These are phyloP conservation scores for Lyophyllum atratum DNA, from an alignment of 768 basidiomycete species.

Conservation along the genomic window DNA sequence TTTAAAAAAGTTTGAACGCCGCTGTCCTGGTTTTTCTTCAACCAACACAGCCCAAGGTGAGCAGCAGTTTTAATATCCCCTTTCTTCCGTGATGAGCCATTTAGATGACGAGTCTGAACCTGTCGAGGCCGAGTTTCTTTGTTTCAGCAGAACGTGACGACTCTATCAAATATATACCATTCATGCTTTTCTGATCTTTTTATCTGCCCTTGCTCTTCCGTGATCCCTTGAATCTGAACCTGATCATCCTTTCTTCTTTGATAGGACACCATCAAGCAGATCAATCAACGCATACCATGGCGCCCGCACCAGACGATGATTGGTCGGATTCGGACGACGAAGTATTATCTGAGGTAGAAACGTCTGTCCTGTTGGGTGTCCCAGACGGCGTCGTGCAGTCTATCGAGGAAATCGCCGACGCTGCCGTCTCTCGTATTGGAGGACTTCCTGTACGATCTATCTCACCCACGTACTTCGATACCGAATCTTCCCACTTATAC, in stretches of 20 bases:
- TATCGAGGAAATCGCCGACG: slow-evolving; percentile 64
- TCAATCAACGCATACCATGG: slow-evolving; percentile 32
- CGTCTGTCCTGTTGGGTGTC: slow-evolving; percentile 75
- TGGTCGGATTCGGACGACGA: slow-evolving; percentile 87
- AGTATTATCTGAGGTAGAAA: slow-evolving; percentile 55
- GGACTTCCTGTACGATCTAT: slow-evolving; percentile 84
- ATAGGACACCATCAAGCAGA: slow-evolving; percentile 15
- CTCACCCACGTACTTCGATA: slow-evolving; percentile 49
- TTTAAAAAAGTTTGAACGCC: slow-evolving; percentile 18
- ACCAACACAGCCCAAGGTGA: slow-evolving; percentile 22
- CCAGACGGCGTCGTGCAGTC: slow-evolving; percentile 73
- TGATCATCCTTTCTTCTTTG: slow-evolving; percentile 16
- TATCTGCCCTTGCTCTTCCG: slow-evolving; percentile 19
- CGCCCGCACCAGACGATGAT: slow-evolving; percentile 50
- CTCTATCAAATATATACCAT: slow-evolving; percentile 69
- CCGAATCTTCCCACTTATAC: slow-evolving; percentile 48
- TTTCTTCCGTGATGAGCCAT: slow-evolving; percentile 39
- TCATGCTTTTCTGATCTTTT: slow-evolving; percentile 86
- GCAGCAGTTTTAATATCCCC: slow-evolving; percentile 12
- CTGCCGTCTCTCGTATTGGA: slow-evolving; percentile 86
- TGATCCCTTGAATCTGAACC: slow-evolving; percentile 17
- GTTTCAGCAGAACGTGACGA: slow-evolving; percentile 61
- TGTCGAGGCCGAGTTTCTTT: slow-evolving; percentile 61
- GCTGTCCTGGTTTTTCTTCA: slow-evolving; percentile 10
- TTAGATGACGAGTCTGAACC: slow-evolving; percentile 84